Evolutionary conservation across 2,329 filamentous ascomycete genomes (phyloP).

Genomic region (Neonectria sp.): DNA sequence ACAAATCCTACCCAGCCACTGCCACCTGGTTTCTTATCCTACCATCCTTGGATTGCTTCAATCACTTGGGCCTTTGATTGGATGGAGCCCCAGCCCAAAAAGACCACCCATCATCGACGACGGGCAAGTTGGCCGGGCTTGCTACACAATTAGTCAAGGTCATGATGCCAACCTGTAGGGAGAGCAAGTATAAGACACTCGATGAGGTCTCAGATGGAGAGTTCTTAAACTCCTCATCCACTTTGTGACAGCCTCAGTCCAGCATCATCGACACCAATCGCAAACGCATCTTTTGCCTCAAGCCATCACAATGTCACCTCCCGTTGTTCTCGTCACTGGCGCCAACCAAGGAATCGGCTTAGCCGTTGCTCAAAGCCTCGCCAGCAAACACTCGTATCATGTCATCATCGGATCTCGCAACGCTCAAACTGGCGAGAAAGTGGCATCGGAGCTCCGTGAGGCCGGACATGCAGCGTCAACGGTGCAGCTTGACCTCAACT

Average conservation of each 20-base stretch:
- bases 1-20: neutral
- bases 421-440: slow-evolving; percentile 38
- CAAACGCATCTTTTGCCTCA: neutral
- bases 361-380: slow-evolving; percentile 34
- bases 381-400: slow-evolving; percentile 41
- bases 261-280: neutral
- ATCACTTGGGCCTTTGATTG: neutral
- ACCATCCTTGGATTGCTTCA: neutral
- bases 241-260: neutral
- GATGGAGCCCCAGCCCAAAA: neutral
- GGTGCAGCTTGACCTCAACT: slow-evolving; percentile 45
- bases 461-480: slow-evolving; percentile 41
- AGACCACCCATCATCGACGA: neutral
- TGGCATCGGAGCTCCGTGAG: slow-evolving; percentile 37
- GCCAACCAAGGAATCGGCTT: slow-evolving; percentile 35
- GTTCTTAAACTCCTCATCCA: neutral
- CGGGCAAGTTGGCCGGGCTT: neutral
- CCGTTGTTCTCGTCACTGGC: slow-evolving; percentile 36
- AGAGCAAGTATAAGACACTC: neutral
- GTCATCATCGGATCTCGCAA: slow-evolving; percentile 51
- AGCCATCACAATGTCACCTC: neutral
- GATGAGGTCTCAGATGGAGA: neutral
- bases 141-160: neutral
- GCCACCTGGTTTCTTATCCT: too few species aligned
- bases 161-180: too few species aligned